Evolutionary conservation across 1,284 basidiomycete species (phyloP).

Genomic region (Trametes polyzona): DNA sequence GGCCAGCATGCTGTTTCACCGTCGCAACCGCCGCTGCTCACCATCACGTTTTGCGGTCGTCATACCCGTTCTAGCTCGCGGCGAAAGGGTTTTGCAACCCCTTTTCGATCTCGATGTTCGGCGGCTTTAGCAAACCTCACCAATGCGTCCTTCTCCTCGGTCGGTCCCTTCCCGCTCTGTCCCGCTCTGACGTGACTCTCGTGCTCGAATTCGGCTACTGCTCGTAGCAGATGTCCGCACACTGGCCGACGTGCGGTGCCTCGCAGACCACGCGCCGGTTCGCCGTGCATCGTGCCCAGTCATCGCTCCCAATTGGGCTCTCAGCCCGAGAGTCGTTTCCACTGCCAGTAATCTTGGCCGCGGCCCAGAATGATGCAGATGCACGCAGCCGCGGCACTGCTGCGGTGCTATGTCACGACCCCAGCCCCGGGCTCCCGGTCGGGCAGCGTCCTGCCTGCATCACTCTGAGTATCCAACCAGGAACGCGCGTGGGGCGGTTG

Average conservation of each 20-base stretch:
- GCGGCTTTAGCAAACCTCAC: constrained; percentile 6
- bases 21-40: constrained; percentile 12
- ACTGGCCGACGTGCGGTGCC: neutral
- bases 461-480: neutral
- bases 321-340: neutral
- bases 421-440: neutral
- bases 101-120: neutral
- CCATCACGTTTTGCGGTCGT: constrained; percentile 20
- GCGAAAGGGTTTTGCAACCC: constrained; percentile 5
- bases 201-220: neutral
- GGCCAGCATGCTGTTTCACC: constrained; percentile 10
- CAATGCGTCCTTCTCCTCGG: neutral
- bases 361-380: constrained; percentile 7
- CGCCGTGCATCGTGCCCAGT: neutral
- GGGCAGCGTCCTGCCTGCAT: constrained; percentile 3
- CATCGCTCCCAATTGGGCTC: neutral
- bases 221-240: neutral
- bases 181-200: too few species aligned
- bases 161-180: too few species aligned
- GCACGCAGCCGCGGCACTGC: constrained; percentile 8
- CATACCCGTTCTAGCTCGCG: constrained; percentile 8
- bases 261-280: neutral
- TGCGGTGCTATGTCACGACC: constrained; percentile 7
- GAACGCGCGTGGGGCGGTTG: neutral
- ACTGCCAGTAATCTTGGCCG: constrained; percentile 1